A percentile compares a stretch with the other conserved stretches of the same genome.
These are phyloP conservation scores for Trichoderma atrobrunneum DNA, from an alignment of 2,329 filamentous ascomycete species.

Conservation along the genomic window DNA sequence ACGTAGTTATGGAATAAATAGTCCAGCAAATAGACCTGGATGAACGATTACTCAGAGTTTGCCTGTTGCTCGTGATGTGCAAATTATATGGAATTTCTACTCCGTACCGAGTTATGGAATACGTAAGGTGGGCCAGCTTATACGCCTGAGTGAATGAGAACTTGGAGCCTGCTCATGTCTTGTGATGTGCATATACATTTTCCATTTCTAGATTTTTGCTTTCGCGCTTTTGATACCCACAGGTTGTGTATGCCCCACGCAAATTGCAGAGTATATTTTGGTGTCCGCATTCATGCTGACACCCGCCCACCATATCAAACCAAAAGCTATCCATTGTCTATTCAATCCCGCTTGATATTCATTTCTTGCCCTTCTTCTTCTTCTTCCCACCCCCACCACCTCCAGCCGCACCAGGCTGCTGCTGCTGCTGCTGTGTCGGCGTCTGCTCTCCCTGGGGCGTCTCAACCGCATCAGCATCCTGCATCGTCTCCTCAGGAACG, in stretches of 20 bases:
- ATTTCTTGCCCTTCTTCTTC: conserved; percentile 72
- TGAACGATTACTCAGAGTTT: background rate
- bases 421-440: conserved; percentile 28
- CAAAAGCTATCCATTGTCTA: background rate
- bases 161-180: background rate
- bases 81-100: conserved; percentile 11
- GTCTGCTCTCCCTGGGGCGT: conserved; percentile 27
- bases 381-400: conserved; percentile 50
- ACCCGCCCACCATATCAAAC: background rate
- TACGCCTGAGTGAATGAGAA: background rate
- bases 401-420: conserved; percentile 17
- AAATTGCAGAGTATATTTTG: background rate
- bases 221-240: background rate
- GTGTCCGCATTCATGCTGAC: background rate
- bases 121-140: no score
- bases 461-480: conserved; percentile 34
- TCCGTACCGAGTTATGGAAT: background rate
- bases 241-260: background rate
- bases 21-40: conserved; percentile 17
- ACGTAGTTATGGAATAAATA: conserved; percentile 15
- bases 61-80: background rate
- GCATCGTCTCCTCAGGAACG: conserved; percentile 42
- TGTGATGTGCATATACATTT: background rate
- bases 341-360: background rate
- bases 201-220: background rate